Base-by-base conservation (phyloP, 225 moss, liverwort and hornwort genomes). In the Marchantia paleacea region DNA sequence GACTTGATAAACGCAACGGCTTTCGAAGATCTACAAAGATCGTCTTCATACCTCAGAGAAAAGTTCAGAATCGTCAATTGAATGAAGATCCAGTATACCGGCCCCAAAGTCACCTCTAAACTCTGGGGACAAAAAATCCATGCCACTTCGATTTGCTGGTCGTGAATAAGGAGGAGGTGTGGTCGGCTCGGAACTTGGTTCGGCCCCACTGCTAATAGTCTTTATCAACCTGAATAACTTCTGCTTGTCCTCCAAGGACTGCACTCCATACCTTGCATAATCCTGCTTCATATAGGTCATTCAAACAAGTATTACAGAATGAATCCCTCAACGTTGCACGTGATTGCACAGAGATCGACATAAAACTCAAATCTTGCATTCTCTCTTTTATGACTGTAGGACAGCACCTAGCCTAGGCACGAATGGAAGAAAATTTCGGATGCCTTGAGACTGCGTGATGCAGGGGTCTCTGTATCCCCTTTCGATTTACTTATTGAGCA, bases 91-190 rank as follows among this genome's bases (percentile, higher is more conserved):
- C 85, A 99, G 84, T 65, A 99, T 94, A 80, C 99, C 99, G 28
- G 99, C 87, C 78, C 92, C 95, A 67, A 99, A 92, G 87, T 99
- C 99, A 55, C 95, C 95, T 87, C 99, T 90, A 76, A 99, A 88
- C 71, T 99, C 99, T 65, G 99, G 95, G 70, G 99, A 95, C 85
- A 99, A 79, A 76, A 99, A 95, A 83, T 99, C 99, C 99, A 99
- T 99, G 82, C 92, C 99, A 83, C 85, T 92, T 73, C 90, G 90
- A 83, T 92, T 91, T 78, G 85, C 90, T 82, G 91, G 83, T 82
- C 91, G 89, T 52, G 89, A 89, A 80, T 82, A 90, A 54, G 92
- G 71, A 82, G 91, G 91, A 75, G 97, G 95, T 72, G 94, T 99
- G 28, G 92, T 89, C 52, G 97, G 95, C 85, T 94, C 91, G 25